Percentiles rank a stretch among this genome's conserved stretches.
Conservation (phyloP, 1,284 basidiomycete genomes). For the Ustilago trichophora region DNA sequence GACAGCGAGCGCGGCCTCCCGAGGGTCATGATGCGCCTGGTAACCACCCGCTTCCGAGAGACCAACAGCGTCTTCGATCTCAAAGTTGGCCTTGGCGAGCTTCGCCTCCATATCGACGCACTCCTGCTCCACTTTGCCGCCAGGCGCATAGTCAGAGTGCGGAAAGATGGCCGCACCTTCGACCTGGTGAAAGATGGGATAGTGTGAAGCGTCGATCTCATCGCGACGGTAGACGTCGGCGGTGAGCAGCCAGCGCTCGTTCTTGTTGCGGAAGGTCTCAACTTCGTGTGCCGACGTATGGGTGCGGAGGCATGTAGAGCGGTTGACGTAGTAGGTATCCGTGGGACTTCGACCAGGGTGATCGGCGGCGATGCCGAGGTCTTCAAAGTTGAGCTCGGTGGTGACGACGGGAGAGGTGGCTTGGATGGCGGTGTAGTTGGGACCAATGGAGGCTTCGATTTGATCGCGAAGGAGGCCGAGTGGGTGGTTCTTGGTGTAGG, state of each 20-base stretch:
- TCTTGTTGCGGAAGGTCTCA: constrained; percentile 81
- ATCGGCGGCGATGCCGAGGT: constrained; percentile 89
- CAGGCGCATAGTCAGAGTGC: constrained; percentile 68
- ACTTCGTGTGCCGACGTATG: constrained; percentile 98
- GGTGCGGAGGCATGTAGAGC: constrained; percentile 87
- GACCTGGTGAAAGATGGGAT: constrained; percentile 98
- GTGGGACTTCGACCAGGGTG: constrained; percentile 89
- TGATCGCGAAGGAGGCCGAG: constrained; percentile 83
- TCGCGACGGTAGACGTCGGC: constrained; percentile 99
- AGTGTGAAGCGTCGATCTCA: constrained; percentile 96
- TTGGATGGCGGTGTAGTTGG: constrained; percentile 66
- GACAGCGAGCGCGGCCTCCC: constrained; percentile 72
- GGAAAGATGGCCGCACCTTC: constrained; percentile 87
- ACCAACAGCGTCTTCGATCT: constrained; percentile 84
- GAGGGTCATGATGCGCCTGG: constrained; percentile 77
- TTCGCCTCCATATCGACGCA: constrained; percentile 72
- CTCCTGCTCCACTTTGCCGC: constrained; percentile 68
- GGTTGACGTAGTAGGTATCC: constrained; percentile 97
- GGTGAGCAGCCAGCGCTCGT: constrained; percentile 86
- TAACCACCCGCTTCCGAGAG: constrained; percentile 78
- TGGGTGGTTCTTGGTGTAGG: constrained; percentile 81
- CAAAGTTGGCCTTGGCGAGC: constrained; percentile 71
- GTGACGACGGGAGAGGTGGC: constrained; percentile 87
- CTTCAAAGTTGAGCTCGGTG: constrained; percentile 93
- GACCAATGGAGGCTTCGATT: constrained; percentile 82